phyloP scores from a whole-genome alignment of 345 rosid genomes.

The Toxicodendron radicans region DNA sequence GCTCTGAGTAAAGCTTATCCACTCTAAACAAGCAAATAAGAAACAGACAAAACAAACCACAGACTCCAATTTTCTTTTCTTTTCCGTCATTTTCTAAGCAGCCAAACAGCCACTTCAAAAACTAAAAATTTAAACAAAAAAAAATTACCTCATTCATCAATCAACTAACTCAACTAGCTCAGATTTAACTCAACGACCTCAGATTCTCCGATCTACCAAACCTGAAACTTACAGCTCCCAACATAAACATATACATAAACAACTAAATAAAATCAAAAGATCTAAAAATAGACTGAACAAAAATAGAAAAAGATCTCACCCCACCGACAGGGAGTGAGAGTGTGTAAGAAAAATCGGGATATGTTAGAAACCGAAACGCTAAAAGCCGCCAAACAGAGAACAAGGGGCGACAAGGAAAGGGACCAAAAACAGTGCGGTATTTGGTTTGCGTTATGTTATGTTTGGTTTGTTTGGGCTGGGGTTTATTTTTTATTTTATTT shows the following conservation, averaged over 20 bases:
- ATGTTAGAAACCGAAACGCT: slow-evolving; percentile 38
- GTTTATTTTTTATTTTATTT: not conserved
- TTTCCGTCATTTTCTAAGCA: slow-evolving; percentile 31
- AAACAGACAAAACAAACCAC: not conserved
- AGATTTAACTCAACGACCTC: slow-evolving; percentile 13
- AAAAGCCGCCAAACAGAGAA: slow-evolving; percentile 37
- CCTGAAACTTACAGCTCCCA: not conserved
- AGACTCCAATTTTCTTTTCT: not conserved
- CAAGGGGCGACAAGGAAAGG: not conserved
- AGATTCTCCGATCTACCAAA: slow-evolving; percentile 34
- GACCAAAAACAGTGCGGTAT: not conserved
- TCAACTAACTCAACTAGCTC: slow-evolving; percentile 7
- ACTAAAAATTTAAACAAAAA: slow-evolving; percentile 2
- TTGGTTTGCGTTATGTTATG: not conserved
- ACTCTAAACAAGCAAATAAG: not conserved
- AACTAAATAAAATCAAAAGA: not conserved
- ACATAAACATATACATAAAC: not conserved
- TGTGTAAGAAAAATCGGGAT: slow-evolving; percentile 30
- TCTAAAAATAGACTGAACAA: slow-evolving; percentile 12
- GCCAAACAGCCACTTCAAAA: slow-evolving; percentile 27
- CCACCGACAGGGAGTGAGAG: slow-evolving; percentile 17
- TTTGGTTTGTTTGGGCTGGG: not conserved
- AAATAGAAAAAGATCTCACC: slow-evolving; percentile 15
- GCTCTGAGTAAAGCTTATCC: slow-evolving; percentile 22
- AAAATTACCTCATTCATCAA: slow-evolving; percentile 38